Conservation (phyloP, 345 rosid genomes). For the Hypericum androsaemum region DNA sequence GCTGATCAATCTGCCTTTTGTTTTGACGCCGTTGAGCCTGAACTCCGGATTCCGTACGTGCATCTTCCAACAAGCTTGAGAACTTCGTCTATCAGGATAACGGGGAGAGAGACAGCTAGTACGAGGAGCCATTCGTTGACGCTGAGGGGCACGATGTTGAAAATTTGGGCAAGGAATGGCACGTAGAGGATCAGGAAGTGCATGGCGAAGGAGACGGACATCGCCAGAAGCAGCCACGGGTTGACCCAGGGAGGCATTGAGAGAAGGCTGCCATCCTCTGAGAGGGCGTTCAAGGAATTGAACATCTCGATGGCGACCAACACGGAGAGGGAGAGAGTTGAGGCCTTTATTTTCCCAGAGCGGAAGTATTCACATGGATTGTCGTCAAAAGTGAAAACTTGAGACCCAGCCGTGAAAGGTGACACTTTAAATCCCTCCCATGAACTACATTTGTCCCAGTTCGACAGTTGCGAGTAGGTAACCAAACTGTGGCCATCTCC, state of each 20-base stretch:
- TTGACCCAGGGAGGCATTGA: conserved; percentile 98
- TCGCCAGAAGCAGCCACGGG: conserved; percentile 74
- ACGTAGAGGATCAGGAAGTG: conserved; percentile 83
- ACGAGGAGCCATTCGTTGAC: conserved; percentile 83
- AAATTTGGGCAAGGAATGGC: conserved; percentile 75
- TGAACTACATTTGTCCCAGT: conserved; percentile 71
- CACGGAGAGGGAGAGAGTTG: conserved; percentile 80
- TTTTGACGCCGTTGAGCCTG: conserved; percentile 30
- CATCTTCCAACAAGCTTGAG: conserved; percentile 77
- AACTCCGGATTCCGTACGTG: conserved; percentile 28
- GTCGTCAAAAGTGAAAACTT: conserved; percentile 34
- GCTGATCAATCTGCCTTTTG: conserved; percentile 40
- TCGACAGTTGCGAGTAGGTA: conserved; percentile 66
- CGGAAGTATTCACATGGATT: conserved; percentile 86
- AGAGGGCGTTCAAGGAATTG: conserved; percentile 88
- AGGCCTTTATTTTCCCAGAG: conserved; percentile 76
- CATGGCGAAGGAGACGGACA: conserved; percentile 67
- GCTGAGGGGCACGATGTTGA: conserved; percentile 77
- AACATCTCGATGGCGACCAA: conserved; percentile 97
- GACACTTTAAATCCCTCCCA: conserved; percentile 64
- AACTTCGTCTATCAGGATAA: conserved; percentile 72
- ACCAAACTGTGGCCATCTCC: conserved; percentile 88
- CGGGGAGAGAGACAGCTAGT: conserved; percentile 69
- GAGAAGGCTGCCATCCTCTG: conserved; percentile 77
- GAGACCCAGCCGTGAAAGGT: conserved; percentile 72